Conservation (phyloP, 108 stramenopile species). For the Nitzschia palea region DNA sequence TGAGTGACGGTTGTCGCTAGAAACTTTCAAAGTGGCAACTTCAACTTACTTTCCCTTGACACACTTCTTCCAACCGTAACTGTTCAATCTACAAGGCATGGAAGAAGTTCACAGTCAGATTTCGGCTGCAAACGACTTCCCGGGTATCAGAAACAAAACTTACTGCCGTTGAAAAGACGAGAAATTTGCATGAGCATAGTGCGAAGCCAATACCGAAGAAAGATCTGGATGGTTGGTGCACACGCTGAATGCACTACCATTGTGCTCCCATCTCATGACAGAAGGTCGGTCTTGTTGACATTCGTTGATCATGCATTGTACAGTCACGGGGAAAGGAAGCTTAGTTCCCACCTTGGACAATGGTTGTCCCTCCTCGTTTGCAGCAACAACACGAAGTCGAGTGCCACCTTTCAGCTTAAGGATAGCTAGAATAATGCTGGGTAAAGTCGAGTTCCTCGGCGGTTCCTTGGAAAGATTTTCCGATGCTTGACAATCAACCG, state of each 20-base stretch:
- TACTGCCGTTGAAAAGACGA: slow-evolving; percentile 12
- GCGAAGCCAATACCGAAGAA: not conserved
- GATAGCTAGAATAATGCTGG: not conserved
- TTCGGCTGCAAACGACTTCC: not conserved
- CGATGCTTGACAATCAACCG: no score
- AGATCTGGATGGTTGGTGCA: slow-evolving; percentile 1
- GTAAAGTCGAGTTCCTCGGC: no score
- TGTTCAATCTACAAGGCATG: not conserved
- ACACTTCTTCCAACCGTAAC: slow-evolving; percentile 7
- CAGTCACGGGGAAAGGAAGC: not conserved
- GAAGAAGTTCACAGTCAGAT: not conserved
- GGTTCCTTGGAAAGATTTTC: no score
- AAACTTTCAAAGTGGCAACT: no score
- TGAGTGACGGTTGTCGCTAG: no score
- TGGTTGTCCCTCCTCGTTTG: no score
- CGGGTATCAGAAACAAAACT: not conserved
- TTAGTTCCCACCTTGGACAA: no score
- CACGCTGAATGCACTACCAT: slow-evolving; percentile 9
- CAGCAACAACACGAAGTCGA: not conserved
- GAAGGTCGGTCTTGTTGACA: not conserved
- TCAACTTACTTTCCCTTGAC: not conserved
- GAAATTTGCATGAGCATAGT: slow-evolving; percentile 4
- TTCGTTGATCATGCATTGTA: not conserved
- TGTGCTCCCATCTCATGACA: slow-evolving; percentile 15
- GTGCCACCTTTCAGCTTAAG: not conserved